Conservation (phyloP, 192 early-diverging fungal genomes). For the Gigaspora rosea region DNA sequence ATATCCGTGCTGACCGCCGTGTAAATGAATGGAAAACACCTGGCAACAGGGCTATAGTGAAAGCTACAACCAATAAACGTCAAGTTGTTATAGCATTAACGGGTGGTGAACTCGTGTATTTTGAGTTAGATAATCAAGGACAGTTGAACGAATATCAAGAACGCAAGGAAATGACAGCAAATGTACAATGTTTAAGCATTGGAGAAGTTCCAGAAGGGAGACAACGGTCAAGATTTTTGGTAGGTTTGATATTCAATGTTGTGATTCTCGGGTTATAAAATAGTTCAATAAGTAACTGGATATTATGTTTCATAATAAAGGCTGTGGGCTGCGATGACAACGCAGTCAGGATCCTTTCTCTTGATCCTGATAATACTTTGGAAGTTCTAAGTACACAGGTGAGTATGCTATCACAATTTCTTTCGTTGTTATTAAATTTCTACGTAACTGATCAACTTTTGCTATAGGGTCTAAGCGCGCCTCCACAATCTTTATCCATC, state of each 20-base stretch:
- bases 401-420: background rate
- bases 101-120: constrained; percentile 85
- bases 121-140: constrained; percentile 83
- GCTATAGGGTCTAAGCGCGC: constrained; percentile 61
- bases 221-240: constrained; percentile 70
- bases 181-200: constrained; percentile 76
- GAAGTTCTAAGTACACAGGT: constrained; percentile 71
- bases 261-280: no score
- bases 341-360: constrained; percentile 85
- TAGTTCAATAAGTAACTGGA: no score
- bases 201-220: constrained; percentile 79
- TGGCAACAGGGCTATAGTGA: constrained; percentile 65
- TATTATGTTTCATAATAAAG: background rate
- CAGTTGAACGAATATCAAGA: constrained; percentile 89
- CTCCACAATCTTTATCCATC: constrained; percentile 74
- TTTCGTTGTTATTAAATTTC: background rate
- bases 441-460: background rate
- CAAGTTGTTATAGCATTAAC: constrained; percentile 84
- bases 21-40: constrained; percentile 95
- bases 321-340: constrained; percentile 91
- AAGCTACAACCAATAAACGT: constrained; percentile 80
- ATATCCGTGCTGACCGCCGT: constrained; percentile 83
- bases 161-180: constrained; percentile 67
- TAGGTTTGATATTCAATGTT: background rate
- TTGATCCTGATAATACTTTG: constrained; percentile 77